Evolutionary conservation across 495 filamentous ascomycete genomes (phyloP).

Genomic region (Filosporella fistucella): DNA sequence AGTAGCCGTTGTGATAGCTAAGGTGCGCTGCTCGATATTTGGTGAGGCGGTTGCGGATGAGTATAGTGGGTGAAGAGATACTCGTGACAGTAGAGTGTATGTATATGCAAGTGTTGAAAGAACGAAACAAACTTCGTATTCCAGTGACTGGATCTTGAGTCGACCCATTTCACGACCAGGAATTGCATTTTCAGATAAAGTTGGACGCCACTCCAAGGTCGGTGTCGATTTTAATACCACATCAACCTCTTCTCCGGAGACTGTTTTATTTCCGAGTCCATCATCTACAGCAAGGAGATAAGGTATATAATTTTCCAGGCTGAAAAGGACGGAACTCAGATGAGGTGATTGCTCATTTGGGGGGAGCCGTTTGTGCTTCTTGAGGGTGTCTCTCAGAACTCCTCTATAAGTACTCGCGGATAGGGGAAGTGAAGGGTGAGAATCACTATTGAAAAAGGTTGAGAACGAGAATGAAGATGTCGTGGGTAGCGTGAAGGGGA

Average conservation of each 20-base stretch:
- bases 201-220: slow-evolving; percentile 75
- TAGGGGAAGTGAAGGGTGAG: slow-evolving; percentile 80
- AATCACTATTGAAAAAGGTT: slow-evolving; percentile 59
- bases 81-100: slow-evolving; percentile 64
- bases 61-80: slow-evolving; percentile 45
- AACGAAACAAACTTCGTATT: slow-evolving; percentile 77
- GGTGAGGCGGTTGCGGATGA: slow-evolving; percentile 52
- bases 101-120: slow-evolving; percentile 73
- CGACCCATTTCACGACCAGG: slow-evolving; percentile 57
- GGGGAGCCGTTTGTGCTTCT: slow-evolving; percentile 75
- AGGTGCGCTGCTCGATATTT: slow-evolving; percentile 57
- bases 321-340: slow-evolving; percentile 60
- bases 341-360: slow-evolving; percentile 58
- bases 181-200: slow-evolving; percentile 52
- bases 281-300: slow-evolving; percentile 70
- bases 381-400: slow-evolving; percentile 70
- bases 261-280: slow-evolving; percentile 50
- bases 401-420: slow-evolving; percentile 73
- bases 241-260: slow-evolving; percentile 57
- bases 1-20: slow-evolving; percentile 70
- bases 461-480: slow-evolving; percentile 80
- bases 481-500: slow-evolving; percentile 75
- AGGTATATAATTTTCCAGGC: slow-evolving; percentile 70
- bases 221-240: slow-evolving; percentile 47
- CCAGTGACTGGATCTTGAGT: slow-evolving; percentile 64